Conservation (phyloP, 2,329 filamentous ascomycete genomes). For the Lizonia empirigonia region DNA sequence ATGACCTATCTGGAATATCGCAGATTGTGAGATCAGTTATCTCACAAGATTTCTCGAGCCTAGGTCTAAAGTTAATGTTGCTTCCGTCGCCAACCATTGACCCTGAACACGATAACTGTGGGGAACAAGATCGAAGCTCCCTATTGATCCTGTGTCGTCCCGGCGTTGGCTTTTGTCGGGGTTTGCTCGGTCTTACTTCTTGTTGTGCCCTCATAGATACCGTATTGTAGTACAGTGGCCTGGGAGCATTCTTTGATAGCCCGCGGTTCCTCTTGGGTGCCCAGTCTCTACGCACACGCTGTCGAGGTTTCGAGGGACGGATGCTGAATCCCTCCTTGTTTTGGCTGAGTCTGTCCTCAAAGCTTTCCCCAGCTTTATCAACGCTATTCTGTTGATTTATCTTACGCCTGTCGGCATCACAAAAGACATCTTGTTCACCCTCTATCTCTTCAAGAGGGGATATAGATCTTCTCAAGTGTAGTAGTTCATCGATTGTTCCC, state of each 20-base stretch:
- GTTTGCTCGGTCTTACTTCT: constrained; percentile 1
- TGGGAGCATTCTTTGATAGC: constrained; percentile 9
- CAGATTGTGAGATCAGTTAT: constrained; percentile 15
- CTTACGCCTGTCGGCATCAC: neutral
- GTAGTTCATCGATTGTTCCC: constrained; percentile 6
- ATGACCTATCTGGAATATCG: constrained; percentile 11
- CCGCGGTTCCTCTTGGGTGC: neutral
- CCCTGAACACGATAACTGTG: constrained; percentile 6
- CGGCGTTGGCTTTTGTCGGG: neutral
- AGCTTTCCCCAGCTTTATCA: constrained; percentile 1
- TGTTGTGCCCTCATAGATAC: constrained; percentile 4
- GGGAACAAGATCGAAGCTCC: constrained; percentile 10
- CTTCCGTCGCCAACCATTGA: neutral
- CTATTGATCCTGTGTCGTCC: neutral
- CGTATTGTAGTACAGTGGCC: neutral
- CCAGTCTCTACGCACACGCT: neutral
- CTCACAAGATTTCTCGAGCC: constrained; percentile 6
- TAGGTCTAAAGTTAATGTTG: constrained; percentile 6
- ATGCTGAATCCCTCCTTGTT: neutral
- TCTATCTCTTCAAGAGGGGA: constrained; percentile 6
- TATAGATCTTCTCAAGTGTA: constrained; percentile 11
- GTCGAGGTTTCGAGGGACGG: neutral
- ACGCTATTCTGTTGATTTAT: neutral
- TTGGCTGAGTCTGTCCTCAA: neutral
- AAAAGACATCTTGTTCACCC: neutral